Conservation (phyloP, 2,329 filamentous ascomycete genomes). For the Arthrobotrys iridis region DNA sequence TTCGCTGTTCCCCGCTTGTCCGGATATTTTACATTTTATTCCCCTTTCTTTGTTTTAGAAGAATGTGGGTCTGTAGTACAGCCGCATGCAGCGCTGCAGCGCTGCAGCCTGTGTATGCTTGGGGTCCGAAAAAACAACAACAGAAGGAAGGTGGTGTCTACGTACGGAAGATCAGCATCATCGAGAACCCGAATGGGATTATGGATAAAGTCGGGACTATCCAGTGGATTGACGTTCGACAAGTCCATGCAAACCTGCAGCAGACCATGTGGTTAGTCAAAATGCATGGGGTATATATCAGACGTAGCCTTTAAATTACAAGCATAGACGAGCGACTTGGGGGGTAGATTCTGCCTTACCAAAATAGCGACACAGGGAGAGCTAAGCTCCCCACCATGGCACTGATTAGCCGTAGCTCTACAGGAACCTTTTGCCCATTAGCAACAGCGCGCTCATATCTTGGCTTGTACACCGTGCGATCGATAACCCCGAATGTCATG, state of each 20-base stretch:
- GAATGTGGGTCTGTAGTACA: constrained; percentile 7
- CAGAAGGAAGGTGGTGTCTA: constrained; percentile 20
- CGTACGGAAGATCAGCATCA: constrained; percentile 70
- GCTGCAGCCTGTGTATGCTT: background rate
- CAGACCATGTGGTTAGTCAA: constrained; percentile 21
- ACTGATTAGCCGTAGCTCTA: constrained; percentile 70
- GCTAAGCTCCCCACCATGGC: constrained; percentile 70
- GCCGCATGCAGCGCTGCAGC: too few relatives aligned
- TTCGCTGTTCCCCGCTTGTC: constrained; percentile 23
- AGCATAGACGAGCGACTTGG: background rate
- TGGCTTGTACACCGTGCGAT: constrained; percentile 55
- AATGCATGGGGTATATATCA: background rate
- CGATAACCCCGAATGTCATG: constrained; percentile 55
- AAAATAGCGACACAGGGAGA: constrained; percentile 68
- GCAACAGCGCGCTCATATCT: constrained; percentile 53
- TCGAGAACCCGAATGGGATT: constrained; percentile 70
- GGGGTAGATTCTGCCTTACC: constrained; percentile 57
- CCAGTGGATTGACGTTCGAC: constrained; percentile 65
- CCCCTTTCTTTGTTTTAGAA: constrained; percentile 22
- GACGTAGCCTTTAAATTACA: background rate
- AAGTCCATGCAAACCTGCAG: constrained; percentile 68
- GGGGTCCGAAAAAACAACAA: constrained; percentile 9
- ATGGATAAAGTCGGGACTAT: constrained; percentile 66
- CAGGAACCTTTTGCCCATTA: constrained; percentile 59
- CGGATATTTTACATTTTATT: constrained; percentile 21